Evolutionary conservation across 192 early-diverging fungal genomes (phyloP), one percentile per base, ranked within the genome.

Genomic region (Radiomyces spectabilis): DNA sequence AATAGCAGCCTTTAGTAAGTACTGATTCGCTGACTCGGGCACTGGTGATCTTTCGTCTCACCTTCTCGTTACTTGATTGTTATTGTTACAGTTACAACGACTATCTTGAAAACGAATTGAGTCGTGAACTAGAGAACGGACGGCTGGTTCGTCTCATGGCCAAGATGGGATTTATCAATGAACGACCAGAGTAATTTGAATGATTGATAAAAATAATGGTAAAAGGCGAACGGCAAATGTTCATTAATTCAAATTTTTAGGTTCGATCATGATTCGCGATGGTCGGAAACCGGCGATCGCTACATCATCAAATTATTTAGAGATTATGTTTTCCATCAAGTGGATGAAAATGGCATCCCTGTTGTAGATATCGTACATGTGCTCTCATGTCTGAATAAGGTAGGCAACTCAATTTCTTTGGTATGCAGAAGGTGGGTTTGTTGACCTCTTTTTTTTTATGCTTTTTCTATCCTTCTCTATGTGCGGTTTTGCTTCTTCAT

Each of bases 301-400:
- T 99, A 99, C 66, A 79, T 98, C 41, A 84, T 97, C 49, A 97
- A 97, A 71, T 75, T 99, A 16, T 99, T 99, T 65, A 79, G 97
- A 41, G 97, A 99, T 69, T 96, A 94, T 56, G 88, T 98, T 19
- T 99, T 99, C 64, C 97, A 98, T 66, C 88, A 92, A 62, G 93
- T 96, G 12, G 83, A 94, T 59, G 83, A 86, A 34, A 72, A 75
- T 37, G 92, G 92, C 6, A 73, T 77, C 34, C 89, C 95, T 8
- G 78, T 93, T 12, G 64, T 94, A 9, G 93, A 95, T 61, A 84
- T 98, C 71, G 85, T 85, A 2, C 97, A 99, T 77, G 88, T 97
- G 10, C 38, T 99, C 24, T 82, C 86, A 15, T 93, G 92, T 63
- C 75, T 99, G 44, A 99, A 98, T 73, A 97, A 94, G 86, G 90